Evolutionary conservation across 176 grass and related monocot genomes (phyloP), one percentile per base, ranked within the genome.

Genomic region (Coix lacrymajobi): DNA sequence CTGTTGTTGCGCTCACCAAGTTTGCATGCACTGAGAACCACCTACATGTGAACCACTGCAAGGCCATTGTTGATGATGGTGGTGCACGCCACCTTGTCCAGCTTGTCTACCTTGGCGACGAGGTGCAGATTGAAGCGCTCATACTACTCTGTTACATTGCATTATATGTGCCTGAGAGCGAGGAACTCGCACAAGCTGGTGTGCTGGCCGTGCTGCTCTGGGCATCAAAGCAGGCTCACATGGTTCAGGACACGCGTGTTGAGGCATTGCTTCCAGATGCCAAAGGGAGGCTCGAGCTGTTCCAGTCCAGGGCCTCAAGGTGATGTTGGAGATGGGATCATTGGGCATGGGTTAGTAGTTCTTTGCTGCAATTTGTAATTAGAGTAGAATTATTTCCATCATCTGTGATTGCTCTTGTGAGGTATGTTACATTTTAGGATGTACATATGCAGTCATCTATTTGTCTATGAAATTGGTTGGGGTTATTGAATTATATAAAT

Each of bases 81-180:
- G 94, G 94, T 43, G 91, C 91, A 20, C 79, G 85, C 5, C 94
- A 92, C 80, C 90, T 97, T 24, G 92, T 97, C 49, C 94, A 97
- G 79, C 83, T 97, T 16, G 94, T 97, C 14, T 97, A 97, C 70
- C 88, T 97, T 0, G 89, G 92, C 6, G 91, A 94, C 0, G 79
- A 97, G 31, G 80, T 97, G 31, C 94, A 97, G 82, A 86, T 92
- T 11, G 94, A 97, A 71, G 91, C 94, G 0, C 46, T 97, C 45
- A 87, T 94, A 77, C 85, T 97, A 58, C 79, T 97, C 36, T 94
- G 91, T 84, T 92, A 94, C 79, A 88, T 97, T 76, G 91, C 94
- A 32, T 43, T 83, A 29, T 88, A 97, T 8, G 89, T 97, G 52
- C 87, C 94, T 3, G 94, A 97, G 66, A 92, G 91, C 19, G 89